Conservation (phyloP, 495 filamentous ascomycete species). For the Podospora pseudopauciseta region DNA sequence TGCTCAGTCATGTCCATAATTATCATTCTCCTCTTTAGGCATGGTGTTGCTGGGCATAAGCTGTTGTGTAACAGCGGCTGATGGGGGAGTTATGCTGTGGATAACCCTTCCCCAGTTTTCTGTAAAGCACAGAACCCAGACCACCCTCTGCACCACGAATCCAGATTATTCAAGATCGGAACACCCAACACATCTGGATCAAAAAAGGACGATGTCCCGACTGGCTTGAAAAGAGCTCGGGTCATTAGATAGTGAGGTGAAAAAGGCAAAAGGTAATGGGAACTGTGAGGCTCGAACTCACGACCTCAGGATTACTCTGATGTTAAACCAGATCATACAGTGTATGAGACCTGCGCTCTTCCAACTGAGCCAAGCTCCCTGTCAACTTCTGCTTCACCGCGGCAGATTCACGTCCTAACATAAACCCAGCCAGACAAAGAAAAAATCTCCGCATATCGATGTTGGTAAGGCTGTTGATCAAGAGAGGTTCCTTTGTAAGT, state of each 20-base stretch:
- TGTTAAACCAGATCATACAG: conserved; percentile 21
- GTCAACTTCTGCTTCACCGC: not conserved
- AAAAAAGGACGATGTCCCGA: too few species aligned
- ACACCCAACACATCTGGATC: too few species aligned
- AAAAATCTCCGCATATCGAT: too few species aligned
- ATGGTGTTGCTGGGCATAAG: not conserved
- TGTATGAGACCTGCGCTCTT: conserved; percentile 25
- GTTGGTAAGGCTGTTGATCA: too few species aligned
- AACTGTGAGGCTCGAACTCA: conserved; percentile 24
- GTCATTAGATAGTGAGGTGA: not conserved
- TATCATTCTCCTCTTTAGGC: conserved; percentile 4
- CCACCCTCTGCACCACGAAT: too few species aligned
- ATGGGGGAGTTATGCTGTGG: too few species aligned
- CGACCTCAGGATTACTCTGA: conserved; percentile 24
- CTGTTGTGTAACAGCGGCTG: not conserved
- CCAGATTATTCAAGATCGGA: too few species aligned
- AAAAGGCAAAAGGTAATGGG: conserved; percentile 10
- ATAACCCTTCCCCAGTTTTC: not conserved
- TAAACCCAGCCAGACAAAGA: too few species aligned
- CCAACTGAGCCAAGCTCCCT: conserved; percentile 24
- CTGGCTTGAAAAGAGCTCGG: too few species aligned
- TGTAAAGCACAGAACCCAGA: too few species aligned
- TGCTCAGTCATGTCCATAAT: not conserved
- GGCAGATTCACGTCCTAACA: too few species aligned
- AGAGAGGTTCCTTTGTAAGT: too few species aligned